Evolutionary conservation across 495 filamentous ascomycete species (phyloP), one percentile per base, ranked within the genome.

Genomic region (Thozetella sp.): DNA sequence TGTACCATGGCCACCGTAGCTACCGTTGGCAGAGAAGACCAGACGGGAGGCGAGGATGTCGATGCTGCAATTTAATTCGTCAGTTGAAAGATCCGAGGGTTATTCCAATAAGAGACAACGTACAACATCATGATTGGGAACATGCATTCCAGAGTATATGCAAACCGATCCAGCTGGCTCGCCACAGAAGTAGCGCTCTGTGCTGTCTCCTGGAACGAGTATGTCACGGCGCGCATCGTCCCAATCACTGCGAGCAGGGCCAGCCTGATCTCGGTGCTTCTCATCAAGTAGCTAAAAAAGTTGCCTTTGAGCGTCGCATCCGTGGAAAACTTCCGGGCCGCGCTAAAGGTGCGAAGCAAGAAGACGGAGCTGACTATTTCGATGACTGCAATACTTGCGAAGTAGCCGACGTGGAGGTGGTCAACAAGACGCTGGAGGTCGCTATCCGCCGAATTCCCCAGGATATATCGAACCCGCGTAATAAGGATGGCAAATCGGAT

Each of bases 181-280:
- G 70, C 63, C 6, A 67, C 43, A 22, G 60, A 67, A 0, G 64
- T 70, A 1, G 70, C 73, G 9, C 54, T 67, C 55, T 76, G 72
- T 11, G 70, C 63, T 0, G 63, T 65, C 6, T 53, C 57, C 63
- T 74, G 73, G 57, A 68, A 74, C 6, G 66, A 70, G 51, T 74
- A 74, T 2, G 73, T 76, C 12, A 73, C 59, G 3, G 72, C 68
- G 45, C 73, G 63, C 3, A 67, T 66, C 48, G 72, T 61, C 6
- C 72, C 73, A 20, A 76, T 68, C 24, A 70, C 19, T 3, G 65
- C 67, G 9, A 76, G 55, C 17, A 59, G 61, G 15, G 73, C 66
- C 11, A 75, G 64, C n/a, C 75, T 61, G 23, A 78, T 65, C 58
- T 78, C 74, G 11, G 74, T 76, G 24, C 71, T 73, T 40, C 69